phyloP scores from a whole-genome alignment of 2,329 filamentous ascomycete genomes.

The Pseudogymnoascus sp. region DNA sequence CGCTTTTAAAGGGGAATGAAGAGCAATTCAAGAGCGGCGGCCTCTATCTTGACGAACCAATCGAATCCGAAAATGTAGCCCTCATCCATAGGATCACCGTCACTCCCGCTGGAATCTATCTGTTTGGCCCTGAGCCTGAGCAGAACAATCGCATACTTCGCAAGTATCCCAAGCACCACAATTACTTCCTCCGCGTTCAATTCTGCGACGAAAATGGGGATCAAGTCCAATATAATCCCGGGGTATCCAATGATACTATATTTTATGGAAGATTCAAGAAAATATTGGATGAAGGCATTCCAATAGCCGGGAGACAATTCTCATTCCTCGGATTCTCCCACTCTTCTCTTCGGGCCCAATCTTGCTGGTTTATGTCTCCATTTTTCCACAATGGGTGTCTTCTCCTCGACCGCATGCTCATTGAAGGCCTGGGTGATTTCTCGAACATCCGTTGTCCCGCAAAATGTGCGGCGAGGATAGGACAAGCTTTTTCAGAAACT shows the following conservation, averaged over 20 bases:
- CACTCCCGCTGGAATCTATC: constrained; percentile 50
- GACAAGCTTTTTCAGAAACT: constrained; percentile 68
- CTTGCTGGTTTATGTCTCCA: constrained; percentile 58
- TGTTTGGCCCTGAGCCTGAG: constrained; percentile 58
- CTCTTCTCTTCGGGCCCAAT: constrained; percentile 65
- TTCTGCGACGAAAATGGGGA: constrained; percentile 69
- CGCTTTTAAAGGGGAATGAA: constrained; percentile 36
- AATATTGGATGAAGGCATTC: constrained; percentile 52
- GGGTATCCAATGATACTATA: constrained; percentile 43
- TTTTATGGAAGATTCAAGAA: constrained; percentile 51
- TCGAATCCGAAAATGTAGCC: constrained; percentile 18
- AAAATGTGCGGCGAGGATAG: constrained; percentile 52
- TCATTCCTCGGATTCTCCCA: constrained; percentile 72
- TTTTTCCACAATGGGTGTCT: constrained; percentile 32
- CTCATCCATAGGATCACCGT: constrained; percentile 32
- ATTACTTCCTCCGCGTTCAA: constrained; percentile 62
- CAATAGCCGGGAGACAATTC: constrained; percentile 55
- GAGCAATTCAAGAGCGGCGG: constrained; percentile 23
- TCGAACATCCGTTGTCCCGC: constrained; percentile 44
- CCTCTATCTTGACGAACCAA: constrained; percentile 17
- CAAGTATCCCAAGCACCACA: constrained; percentile 50
- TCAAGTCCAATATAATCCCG: constrained; percentile 50
- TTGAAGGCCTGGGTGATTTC: constrained; percentile 43
- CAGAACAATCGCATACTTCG: constrained; percentile 64
- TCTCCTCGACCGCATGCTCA: constrained; percentile 33